phyloP scores from a whole-genome alignment of 805 yeast genomes.

The Yamadazyma philogaea region DNA sequence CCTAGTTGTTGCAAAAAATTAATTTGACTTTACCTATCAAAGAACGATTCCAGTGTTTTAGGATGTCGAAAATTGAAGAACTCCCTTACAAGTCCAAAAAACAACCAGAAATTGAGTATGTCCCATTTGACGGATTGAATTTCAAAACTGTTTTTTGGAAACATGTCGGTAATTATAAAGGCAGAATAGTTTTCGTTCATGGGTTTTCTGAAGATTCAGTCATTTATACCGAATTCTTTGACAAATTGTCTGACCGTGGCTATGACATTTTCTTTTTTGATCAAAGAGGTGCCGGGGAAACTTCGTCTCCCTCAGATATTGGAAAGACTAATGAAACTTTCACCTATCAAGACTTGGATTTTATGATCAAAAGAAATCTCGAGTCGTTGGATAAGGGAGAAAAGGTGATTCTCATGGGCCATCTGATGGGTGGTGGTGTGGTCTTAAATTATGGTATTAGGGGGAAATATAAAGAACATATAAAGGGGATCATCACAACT shows the following conservation, averaged over 20 bases:
- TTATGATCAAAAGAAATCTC: constrained; percentile 46
- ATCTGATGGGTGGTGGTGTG: constrained; percentile 83
- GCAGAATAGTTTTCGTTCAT: constrained; percentile 60
- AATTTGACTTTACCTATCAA: not conserved
- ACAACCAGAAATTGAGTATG: constrained; percentile 25
- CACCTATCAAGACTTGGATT: constrained; percentile 58
- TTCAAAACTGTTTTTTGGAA: constrained; percentile 42
- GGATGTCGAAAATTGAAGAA: not conserved
- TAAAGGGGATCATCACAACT: constrained; percentile 47
- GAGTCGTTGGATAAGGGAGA: constrained; percentile 29
- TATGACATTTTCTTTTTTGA: constrained; percentile 67
- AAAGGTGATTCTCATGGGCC: constrained; percentile 58
- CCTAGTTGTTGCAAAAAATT: no score
- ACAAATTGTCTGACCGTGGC: constrained; percentile 49
- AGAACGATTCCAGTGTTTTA: not conserved
- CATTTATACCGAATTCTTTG: constrained; percentile 51
- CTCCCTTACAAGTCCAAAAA: constrained; percentile 36
- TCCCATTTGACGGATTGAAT: constrained; percentile 36
- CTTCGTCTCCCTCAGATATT: constrained; percentile 49
- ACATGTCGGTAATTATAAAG: constrained; percentile 42
- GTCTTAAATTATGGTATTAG: constrained; percentile 56
- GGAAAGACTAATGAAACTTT: constrained; percentile 59
- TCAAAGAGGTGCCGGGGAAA: constrained; percentile 74
- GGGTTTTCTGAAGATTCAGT: constrained; percentile 65
- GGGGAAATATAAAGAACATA: constrained; percentile 47